These are phyloP conservation scores for Trichomonascaceae sp. DNA, from an alignment of 1,139 yeast genomes.

Conservation along the genomic window DNA sequence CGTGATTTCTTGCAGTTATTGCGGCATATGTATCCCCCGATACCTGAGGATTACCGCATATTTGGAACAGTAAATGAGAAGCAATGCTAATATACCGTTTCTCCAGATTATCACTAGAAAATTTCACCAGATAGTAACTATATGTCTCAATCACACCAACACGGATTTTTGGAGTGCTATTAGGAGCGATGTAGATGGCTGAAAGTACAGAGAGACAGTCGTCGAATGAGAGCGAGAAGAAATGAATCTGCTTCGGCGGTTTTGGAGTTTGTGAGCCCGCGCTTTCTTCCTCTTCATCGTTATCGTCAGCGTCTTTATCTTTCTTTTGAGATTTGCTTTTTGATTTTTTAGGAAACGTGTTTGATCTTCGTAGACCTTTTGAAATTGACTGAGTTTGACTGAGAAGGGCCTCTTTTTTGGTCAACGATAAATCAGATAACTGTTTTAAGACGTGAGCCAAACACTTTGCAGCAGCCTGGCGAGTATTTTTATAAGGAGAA, in stretches of 20 bases:
- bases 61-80: slow-evolving; percentile 19
- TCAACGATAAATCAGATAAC: slow-evolving; percentile 19
- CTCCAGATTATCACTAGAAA: slow-evolving; percentile 23
- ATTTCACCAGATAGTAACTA: slow-evolving; percentile 21
- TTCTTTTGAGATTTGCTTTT: slow-evolving; percentile 13
- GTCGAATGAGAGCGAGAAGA: slow-evolving; percentile 18
- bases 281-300: slow-evolving; percentile 15
- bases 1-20: slow-evolving; percentile 26
- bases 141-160: slow-evolving; percentile 29
- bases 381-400: slow-evolving; percentile 2
- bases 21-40: slow-evolving; percentile 18
- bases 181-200: slow-evolving; percentile 18
- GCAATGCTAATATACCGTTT: slow-evolving; percentile 24
- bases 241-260: slow-evolving; percentile 6
- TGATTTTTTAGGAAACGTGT: slow-evolving; percentile 12
- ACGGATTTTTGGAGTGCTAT: slow-evolving; percentile 21
- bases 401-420: slow-evolving; percentile 19
- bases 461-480: slow-evolving; percentile 31
- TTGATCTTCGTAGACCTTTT: slow-evolving; percentile 2
- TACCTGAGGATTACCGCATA: slow-evolving; percentile 19
- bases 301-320: slow-evolving; percentile 17
- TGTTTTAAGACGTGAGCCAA: slow-evolving; percentile 25
- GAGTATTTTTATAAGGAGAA: slow-evolving; percentile 23
- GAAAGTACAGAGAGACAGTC: slow-evolving; percentile 19
- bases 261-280: slow-evolving; percentile 13